Evolutionary conservation across 2,329 filamentous ascomycete genomes (phyloP).

Genomic region (Conoideocrella luteorostrata): DNA sequence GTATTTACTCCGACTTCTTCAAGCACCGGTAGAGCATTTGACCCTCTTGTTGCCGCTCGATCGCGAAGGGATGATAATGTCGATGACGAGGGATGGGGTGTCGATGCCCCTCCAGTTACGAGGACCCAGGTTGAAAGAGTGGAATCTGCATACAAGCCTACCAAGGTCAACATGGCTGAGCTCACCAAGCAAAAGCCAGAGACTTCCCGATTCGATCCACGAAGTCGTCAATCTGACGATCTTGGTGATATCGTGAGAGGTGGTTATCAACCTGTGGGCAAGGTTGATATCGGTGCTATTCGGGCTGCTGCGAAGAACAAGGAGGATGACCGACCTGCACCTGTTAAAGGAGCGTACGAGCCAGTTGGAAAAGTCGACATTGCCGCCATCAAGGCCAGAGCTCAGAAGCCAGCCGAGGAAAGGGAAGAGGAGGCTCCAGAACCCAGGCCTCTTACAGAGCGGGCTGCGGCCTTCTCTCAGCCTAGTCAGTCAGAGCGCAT

Average conservation of each 20-base stretch:
- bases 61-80: slow-evolving; percentile 53
- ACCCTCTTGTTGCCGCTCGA: slow-evolving; percentile 61
- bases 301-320: slow-evolving; percentile 64
- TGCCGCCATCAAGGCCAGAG: slow-evolving; percentile 79
- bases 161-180: slow-evolving; percentile 88
- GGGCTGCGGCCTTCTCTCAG: slow-evolving; percentile 65
- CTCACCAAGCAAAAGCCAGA: slow-evolving; percentile 68
- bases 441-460: slow-evolving; percentile 64
- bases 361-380: slow-evolving; percentile 97
- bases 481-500: slow-evolving; percentile 64
- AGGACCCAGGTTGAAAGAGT: slow-evolving; percentile 88
- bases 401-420: slow-evolving; percentile 57
- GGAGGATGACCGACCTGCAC: slow-evolving; percentile 72
- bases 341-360: slow-evolving; percentile 89
- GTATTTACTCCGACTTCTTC: slow-evolving; percentile 74
- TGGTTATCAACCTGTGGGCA: slow-evolving; percentile 87
- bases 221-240: slow-evolving; percentile 38
- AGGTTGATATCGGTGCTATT: slow-evolving; percentile 94
- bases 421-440: slow-evolving; percentile 25
- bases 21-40: slow-evolving; percentile 45
- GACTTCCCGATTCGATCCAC: slow-evolving; percentile 52
- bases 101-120: slow-evolving; percentile 85
- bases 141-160: slow-evolving; percentile 85
- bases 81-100: slow-evolving; percentile 89
- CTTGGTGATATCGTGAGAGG: slow-evolving; percentile 67